A percentile compares a stretch with the other conserved stretches of the same genome.
phyloP scores from a whole-genome alignment of 805 yeast genomes.

The Metschnikowia peoriensis region DNA sequence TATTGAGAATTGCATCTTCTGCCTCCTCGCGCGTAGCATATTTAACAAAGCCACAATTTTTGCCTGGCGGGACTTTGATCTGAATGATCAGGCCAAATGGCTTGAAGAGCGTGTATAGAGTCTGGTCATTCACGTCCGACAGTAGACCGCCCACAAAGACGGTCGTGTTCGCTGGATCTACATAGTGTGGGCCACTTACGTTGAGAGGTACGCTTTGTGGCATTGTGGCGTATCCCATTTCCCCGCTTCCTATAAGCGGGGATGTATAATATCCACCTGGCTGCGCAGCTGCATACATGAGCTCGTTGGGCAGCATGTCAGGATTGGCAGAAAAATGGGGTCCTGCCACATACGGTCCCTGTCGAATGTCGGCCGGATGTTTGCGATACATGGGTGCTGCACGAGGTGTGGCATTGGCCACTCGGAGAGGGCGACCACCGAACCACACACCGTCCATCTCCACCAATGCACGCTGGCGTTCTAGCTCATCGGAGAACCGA shows the following conservation, averaged over 20 bases:
- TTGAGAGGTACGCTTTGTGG: not conserved
- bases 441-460: constrained; percentile 82
- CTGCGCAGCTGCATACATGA: not conserved
- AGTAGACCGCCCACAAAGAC: constrained; percentile 78
- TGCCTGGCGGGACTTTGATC: constrained; percentile 76
- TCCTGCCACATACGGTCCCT: not conserved
- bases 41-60: constrained; percentile 88
- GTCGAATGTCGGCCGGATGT: not conserved
- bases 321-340: not conserved
- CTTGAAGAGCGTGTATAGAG: constrained; percentile 59
- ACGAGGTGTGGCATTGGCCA: constrained; percentile 78
- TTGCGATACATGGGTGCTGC: constrained; percentile 23
- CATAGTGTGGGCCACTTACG: constrained; percentile 1
- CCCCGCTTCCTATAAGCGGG: not conserved
- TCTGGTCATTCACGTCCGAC: constrained; percentile 59
- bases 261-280: not conserved
- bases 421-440: constrained; percentile 74
- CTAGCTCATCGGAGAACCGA: constrained; percentile 67
- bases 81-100: constrained; percentile 72
- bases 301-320: constrained; percentile 4
- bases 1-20: constrained; percentile 76
- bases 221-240: not conserved
- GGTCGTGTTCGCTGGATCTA: constrained; percentile 54
- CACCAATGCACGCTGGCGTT: constrained; percentile 61
- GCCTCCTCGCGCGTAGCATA: constrained; percentile 76